A percentile compares a stretch with the other conserved stretches of the same genome.
Evolutionary conservation across 2,329 filamentous ascomycete species (phyloP).

Genomic region (Xylaria sp.): DNA sequence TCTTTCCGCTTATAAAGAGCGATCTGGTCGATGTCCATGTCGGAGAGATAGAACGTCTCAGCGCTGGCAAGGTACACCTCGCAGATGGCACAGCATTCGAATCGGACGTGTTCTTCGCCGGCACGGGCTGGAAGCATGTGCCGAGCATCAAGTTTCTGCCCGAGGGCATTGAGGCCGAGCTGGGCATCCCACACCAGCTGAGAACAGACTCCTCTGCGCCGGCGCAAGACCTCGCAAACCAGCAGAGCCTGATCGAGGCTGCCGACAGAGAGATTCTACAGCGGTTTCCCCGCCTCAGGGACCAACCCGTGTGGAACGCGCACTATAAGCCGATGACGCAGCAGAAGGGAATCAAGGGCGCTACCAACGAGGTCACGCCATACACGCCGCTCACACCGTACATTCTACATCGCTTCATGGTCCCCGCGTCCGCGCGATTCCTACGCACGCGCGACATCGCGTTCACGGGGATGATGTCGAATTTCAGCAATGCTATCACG

Average conservation of each 20-base stretch:
- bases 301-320: slow-evolving; percentile 58
- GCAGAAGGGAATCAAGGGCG: slow-evolving; percentile 29
- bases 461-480: slow-evolving; percentile 58
- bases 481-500: slow-evolving; percentile 55
- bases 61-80: slow-evolving; percentile 55
- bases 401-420: slow-evolving; percentile 58
- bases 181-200: slow-evolving; percentile 57
- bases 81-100: slow-evolving; percentile 54
- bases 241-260: slow-evolving; percentile 50
- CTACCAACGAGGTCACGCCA: slow-evolving; percentile 20
- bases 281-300: slow-evolving; percentile 59
- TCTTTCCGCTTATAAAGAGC: slow-evolving; percentile 65
- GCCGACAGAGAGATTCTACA: slow-evolving; percentile 61
- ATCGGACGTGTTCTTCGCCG: slow-evolving; percentile 63
- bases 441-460: slow-evolving; percentile 55
- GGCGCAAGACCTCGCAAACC: slow-evolving; percentile 51
- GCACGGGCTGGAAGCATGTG: slow-evolving; percentile 65
- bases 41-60: slow-evolving; percentile 62
- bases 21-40: slow-evolving; percentile 66
- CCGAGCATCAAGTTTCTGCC: slow-evolving; percentile 57
- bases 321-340: slow-evolving; percentile 52
- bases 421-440: slow-evolving; percentile 52
- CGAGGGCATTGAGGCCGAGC: slow-evolving; percentile 52
- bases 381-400: slow-evolving; percentile 47
- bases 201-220: slow-evolving; percentile 41